These are phyloP conservation scores for Corchorus olitorius DNA, from an alignment of 345 rosid species.

Conservation along the genomic window DNA sequence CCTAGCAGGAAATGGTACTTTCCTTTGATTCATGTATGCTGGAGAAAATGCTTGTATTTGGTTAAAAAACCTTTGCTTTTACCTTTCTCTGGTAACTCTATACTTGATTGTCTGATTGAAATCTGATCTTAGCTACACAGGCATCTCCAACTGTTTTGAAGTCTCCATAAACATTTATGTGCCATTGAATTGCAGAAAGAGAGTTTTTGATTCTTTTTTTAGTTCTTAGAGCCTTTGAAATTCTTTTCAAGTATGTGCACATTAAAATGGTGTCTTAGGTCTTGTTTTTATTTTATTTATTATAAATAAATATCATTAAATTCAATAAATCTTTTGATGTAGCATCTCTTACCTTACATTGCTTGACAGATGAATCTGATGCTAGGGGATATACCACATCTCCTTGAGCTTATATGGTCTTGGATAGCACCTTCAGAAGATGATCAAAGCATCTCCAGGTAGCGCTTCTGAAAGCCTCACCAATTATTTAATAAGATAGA, in stretches of 20 bases:
- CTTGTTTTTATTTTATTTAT: background rate
- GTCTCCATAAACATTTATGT: background rate
- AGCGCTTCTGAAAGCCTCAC: conserved; percentile 17
- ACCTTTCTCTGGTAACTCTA: background rate
- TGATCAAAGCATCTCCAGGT: conserved; percentile 78
- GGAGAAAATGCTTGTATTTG: background rate
- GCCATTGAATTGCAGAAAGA: background rate
- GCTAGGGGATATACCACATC: conserved; percentile 85
- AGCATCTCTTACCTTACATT: conserved; percentile 26
- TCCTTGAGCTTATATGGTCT: conserved; percentile 91
- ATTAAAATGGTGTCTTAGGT: background rate
- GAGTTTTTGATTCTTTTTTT: background rate
- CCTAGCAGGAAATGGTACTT: background rate
- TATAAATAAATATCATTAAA: background rate
- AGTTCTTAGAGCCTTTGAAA: background rate
- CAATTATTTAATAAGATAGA: background rate
- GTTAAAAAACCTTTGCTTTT: background rate
- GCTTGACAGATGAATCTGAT: conserved; percentile 85
- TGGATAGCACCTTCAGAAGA: conserved; percentile 97
- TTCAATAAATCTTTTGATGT: background rate
- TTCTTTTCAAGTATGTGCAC: background rate
- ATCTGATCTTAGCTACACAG: conserved; percentile 6
- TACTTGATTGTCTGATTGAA: conserved; percentile 3
- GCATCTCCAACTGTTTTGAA: background rate
- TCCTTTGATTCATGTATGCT: background rate